Conservation (phyloP, 2,329 filamentous ascomycete genomes). For the Fonsecaea erecta region DNA sequence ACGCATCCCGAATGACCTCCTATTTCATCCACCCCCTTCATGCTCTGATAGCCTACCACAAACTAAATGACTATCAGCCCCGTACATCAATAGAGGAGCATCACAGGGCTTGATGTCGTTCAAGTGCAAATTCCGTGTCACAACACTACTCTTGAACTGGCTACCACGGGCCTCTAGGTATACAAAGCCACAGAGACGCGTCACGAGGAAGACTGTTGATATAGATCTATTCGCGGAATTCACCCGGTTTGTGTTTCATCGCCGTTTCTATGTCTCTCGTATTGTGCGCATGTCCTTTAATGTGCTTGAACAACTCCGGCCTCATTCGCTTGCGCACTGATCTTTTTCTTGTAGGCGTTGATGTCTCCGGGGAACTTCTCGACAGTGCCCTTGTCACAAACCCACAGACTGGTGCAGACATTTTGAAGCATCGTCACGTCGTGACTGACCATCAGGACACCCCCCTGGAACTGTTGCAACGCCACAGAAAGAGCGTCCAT, state of each 20-base stretch:
- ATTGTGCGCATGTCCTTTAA: slow-evolving; percentile 3
- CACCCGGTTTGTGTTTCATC: slow-evolving; percentile 1
- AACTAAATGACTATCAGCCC: neutral
- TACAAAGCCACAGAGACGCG: neutral
- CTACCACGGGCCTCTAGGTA: neutral
- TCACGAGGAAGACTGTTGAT: neutral
- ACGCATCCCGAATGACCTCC: neutral
- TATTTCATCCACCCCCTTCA: neutral
- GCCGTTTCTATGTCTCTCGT: slow-evolving; percentile 4
- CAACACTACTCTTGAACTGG: neutral
- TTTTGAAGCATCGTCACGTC: slow-evolving; percentile 98
- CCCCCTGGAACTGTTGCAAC: slow-evolving; percentile 84
- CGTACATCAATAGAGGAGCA: neutral
- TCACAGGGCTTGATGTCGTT: neutral
- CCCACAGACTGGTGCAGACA: slow-evolving; percentile 93
- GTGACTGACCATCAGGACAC: slow-evolving; percentile 98
- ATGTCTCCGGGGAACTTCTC: slow-evolving; percentile 96
- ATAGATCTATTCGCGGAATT: slow-evolving; percentile 13
- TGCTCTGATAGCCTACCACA: neutral
- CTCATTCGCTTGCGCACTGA: slow-evolving; percentile 83
- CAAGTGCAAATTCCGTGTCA: neutral
- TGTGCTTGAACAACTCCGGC: slow-evolving; percentile 75
- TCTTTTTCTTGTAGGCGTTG: slow-evolving; percentile 96
- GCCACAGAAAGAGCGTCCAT: slow-evolving; percentile 94
- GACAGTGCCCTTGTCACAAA: slow-evolving; percentile 90